Conservation (phyloP, 2,329 filamentous ascomycete genomes). For the Paracoccidioides brasiliensis region DNA sequence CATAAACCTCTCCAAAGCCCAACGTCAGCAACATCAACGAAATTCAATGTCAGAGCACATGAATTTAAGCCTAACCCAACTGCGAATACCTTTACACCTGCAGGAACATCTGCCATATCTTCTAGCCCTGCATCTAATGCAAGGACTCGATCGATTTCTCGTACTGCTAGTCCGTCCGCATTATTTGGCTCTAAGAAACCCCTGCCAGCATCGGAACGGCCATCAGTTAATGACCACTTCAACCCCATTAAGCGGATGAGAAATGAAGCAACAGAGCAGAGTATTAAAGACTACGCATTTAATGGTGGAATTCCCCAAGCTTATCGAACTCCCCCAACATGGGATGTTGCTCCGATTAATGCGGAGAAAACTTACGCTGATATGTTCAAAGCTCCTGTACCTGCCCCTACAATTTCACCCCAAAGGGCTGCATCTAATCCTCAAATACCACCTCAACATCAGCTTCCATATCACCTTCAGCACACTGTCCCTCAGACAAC, state of each 20-base stretch:
- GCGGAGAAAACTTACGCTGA: constrained; percentile 67
- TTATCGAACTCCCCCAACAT: constrained; percentile 73
- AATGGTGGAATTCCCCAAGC: constrained; percentile 76
- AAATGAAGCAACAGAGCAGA: constrained; percentile 45
- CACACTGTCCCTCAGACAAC: constrained; percentile 56
- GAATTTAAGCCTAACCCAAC: constrained; percentile 81
- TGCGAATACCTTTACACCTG: constrained; percentile 68
- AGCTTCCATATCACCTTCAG: constrained; percentile 71
- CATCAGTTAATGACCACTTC: constrained; percentile 43
- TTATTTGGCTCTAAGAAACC: constrained; percentile 62
- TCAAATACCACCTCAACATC: constrained; percentile 68
- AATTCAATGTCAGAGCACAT: constrained; percentile 49
- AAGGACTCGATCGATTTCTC: constrained; percentile 37
- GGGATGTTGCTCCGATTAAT: constrained; percentile 59
- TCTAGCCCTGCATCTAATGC: constrained; percentile 58
- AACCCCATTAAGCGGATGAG: constrained; percentile 57
- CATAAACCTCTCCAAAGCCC: constrained; percentile 39
- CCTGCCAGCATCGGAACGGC: constrained; percentile 44
- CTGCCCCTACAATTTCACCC: constrained; percentile 51
- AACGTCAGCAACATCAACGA: constrained; percentile 38
- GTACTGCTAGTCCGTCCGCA: constrained; percentile 36
- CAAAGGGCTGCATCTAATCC: constrained; percentile 49
- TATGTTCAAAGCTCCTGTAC: constrained; percentile 59
- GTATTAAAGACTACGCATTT: constrained; percentile 50
- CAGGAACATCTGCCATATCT: constrained; percentile 44